Evolutionary conservation across 805 yeast species (phyloP), one percentile per base, ranked within the genome.

Genomic region (Sungouiella thailandica): DNA sequence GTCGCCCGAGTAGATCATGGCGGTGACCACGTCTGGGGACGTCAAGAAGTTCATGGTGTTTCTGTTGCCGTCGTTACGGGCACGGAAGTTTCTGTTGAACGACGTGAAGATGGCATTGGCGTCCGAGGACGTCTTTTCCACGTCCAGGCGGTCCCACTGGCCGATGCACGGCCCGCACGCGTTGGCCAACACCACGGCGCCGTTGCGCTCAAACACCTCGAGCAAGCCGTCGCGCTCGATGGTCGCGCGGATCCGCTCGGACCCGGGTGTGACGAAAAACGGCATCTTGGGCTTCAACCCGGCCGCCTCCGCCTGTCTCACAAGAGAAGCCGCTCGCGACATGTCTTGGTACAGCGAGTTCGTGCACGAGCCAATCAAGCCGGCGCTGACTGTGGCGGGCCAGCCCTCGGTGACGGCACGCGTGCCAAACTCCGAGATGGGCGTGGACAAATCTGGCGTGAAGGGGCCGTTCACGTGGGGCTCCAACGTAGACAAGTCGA

Each of bases 121-220:
- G 44, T 80, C 87, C 34, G 70, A 68, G 5, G 82, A 73, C 18
- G 72, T 67, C 58, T 78, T 78, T 29, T 75, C 61, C 28, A 84
- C 75, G 57, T 85, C 95, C 46, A 75, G 72, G 71, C 97, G 83
- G 61, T 93, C 96, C 98, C 98, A 90, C 72, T 90, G 98, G 39
- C 98, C 98, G 58, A 90, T 90, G 72, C 98, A 90, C 55, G 97
- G 98, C 49, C 98, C 98, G 74, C 98, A 90, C 14, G 98, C 98
- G 61, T 90, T 90, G 35, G 97, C 96, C 50, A 90, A 74, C 28
- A 90, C 95, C 39, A 77, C 73, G 49, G 96, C 98, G 40, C 97
- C 97, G 52, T 80, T 82, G 35, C 82, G 78, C 60, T 81, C 80
- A 60, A 90, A 88, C 27, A 81, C 78, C 29, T 81, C 71, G 42